Conservation (phyloP, 495 filamentous ascomycete species). For the Clohesyomyces aquaticus region DNA sequence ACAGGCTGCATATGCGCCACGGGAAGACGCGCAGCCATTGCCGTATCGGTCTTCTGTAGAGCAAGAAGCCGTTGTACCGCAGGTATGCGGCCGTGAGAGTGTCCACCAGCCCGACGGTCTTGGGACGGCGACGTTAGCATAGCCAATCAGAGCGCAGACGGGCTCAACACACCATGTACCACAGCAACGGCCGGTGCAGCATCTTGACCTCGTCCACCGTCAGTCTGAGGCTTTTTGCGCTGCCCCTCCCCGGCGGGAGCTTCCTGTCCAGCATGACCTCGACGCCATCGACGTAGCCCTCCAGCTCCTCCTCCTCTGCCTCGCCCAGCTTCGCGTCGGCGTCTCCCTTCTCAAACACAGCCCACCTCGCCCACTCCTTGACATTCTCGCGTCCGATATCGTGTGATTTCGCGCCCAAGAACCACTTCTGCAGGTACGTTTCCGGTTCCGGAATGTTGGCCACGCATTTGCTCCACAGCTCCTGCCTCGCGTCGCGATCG, state of each 20-base stretch:
- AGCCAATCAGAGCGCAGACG: background rate
- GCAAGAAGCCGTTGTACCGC: constrained; percentile 49
- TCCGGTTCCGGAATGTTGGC: constrained; percentile 59
- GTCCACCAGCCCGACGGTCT: constrained; percentile 52
- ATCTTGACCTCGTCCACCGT: constrained; percentile 67
- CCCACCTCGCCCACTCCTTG: constrained; percentile 67
- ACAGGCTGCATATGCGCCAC: constrained; percentile 54
- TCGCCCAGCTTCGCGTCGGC: constrained; percentile 20
- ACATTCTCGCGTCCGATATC: constrained; percentile 69
- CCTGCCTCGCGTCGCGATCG: constrained; percentile 48
- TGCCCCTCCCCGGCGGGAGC: constrained; percentile 57
- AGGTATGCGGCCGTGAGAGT: constrained; percentile 54
- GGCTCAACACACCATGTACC: constrained; percentile 59
- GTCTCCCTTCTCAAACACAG: constrained; percentile 54
- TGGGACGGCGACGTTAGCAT: background rate
- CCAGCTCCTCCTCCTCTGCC: constrained; percentile 58
- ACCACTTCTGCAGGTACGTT: constrained; percentile 65
- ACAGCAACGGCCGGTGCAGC: constrained; percentile 62
- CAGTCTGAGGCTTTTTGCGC: constrained; percentile 59
- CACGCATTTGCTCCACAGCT: constrained; percentile 60
- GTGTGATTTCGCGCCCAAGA: constrained; percentile 59
- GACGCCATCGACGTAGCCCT: constrained; percentile 56
- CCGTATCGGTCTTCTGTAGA: constrained; percentile 44
- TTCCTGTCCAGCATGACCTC: constrained; percentile 55
- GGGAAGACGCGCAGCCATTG: constrained; percentile 56